These are phyloP conservation scores for Didymella segeticola DNA, from an alignment of 2,329 filamentous ascomycete genomes.

Conservation along the genomic window DNA sequence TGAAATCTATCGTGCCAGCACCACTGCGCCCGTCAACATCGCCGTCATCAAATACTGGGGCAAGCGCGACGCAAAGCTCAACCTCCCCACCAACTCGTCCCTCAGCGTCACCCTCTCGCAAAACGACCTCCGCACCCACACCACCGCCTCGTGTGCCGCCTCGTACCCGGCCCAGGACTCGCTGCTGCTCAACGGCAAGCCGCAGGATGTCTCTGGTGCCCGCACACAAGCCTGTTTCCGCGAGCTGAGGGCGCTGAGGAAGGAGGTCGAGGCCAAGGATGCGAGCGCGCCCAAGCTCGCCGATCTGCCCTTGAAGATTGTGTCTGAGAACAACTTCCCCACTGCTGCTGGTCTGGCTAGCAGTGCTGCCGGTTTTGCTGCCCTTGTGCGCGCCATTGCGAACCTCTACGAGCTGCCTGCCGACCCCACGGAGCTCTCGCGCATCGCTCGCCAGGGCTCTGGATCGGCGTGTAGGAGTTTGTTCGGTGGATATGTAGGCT, in stretches of 20 bases:
- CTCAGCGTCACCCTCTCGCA: slow-evolving; percentile 96
- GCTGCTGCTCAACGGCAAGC: slow-evolving; percentile 82
- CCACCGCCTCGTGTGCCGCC: slow-evolving; percentile 88
- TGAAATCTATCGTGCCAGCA: slow-evolving; percentile 85
- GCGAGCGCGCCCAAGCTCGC: slow-evolving; percentile 82
- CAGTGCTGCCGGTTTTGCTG: slow-evolving; percentile 70
- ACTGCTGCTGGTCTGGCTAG: slow-evolving; percentile 86
- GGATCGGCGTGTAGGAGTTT: slow-evolving; percentile 92
- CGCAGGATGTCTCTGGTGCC: slow-evolving; percentile 84
- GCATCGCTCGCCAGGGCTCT: slow-evolving; percentile 91
- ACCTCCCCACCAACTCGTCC: slow-evolving; percentile 97
- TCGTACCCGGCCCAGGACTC: slow-evolving; percentile 70
- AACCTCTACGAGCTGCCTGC: slow-evolving; percentile 87
- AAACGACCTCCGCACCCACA: slow-evolving; percentile 90
- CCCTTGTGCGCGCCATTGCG: slow-evolving; percentile 81
- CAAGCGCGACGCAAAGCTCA: slow-evolving; percentile 91
- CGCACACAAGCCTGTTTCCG: slow-evolving; percentile 95
- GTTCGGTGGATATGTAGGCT: slow-evolving; percentile 95
- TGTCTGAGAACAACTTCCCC: slow-evolving; percentile 98
- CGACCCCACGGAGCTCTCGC: slow-evolving; percentile 80
- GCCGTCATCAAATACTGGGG: slow-evolving; percentile 99
- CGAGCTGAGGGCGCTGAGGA: slow-evolving; percentile 79
- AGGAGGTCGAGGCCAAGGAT: slow-evolving; percentile 74
- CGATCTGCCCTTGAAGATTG: slow-evolving; percentile 77
- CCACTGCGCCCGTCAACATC: slow-evolving; percentile 97